Evolutionary conservation across 139 green algal species (phyloP).

Genomic region (Klebsormidium nitens): DNA sequence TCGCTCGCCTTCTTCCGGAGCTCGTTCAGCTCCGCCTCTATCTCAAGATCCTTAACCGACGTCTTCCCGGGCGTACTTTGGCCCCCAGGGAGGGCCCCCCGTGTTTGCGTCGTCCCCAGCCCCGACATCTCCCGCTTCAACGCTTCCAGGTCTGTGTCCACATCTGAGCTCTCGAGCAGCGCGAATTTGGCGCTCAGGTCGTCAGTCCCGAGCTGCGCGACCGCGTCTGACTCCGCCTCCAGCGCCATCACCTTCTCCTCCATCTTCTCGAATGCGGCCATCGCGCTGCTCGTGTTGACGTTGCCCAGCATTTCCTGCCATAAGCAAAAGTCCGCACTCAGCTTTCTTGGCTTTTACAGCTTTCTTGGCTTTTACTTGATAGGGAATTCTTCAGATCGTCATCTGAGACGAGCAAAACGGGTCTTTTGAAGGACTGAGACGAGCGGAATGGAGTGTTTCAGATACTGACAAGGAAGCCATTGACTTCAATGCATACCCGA

Average conservation of each 20-base stretch:
- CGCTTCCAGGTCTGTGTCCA: constrained; percentile 84
- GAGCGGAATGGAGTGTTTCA: too few relatives aligned
- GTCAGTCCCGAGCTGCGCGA: constrained; percentile 51
- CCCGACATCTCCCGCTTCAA: constrained; percentile 72
- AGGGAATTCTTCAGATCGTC: too few relatives aligned
- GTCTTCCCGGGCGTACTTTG: constrained; percentile 29
- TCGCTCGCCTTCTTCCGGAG: constrained; percentile 42
- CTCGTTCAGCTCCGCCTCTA: constrained; percentile 49
- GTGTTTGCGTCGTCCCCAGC: constrained; percentile 32
- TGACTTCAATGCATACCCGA: too few relatives aligned
- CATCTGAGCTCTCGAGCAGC: constrained; percentile 67
- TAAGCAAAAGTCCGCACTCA: too few relatives aligned
- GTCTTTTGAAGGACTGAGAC: too few relatives aligned
- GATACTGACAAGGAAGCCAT: too few relatives aligned
- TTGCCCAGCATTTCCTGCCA: constrained; percentile 42
- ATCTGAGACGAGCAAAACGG: too few relatives aligned
- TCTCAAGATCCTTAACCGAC: constrained; percentile 33
- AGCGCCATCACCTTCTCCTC: constrained; percentile 92
- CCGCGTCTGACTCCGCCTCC: constrained; percentile 87
- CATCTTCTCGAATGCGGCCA: constrained; percentile 96
- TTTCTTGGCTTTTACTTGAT: too few relatives aligned
- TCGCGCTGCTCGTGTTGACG: constrained; percentile 76
- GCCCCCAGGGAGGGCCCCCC: constrained; percentile 40
- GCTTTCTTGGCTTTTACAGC: too few relatives aligned
- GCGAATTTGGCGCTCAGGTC: constrained; percentile 65